Evolutionary conservation across 257 asterid species (phyloP).

Genomic region (Solanum pennellii): DNA sequence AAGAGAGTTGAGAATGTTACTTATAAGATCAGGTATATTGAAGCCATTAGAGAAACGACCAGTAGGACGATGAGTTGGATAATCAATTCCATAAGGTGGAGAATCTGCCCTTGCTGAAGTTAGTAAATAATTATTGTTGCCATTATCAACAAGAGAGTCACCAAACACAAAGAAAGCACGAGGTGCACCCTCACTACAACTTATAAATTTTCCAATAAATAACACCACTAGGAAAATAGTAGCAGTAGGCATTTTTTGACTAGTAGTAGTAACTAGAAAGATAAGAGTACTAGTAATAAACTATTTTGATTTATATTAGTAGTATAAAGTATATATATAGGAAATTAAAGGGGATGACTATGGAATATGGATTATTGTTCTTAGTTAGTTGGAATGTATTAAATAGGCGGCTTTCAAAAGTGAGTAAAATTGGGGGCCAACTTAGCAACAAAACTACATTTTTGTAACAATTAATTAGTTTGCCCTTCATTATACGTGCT

Average conservation of each 20-base stretch:
- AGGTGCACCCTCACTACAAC: conserved; percentile 23
- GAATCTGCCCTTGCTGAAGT: conserved; percentile 70
- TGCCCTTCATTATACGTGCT: not conserved
- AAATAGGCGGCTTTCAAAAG: conserved; percentile 1
- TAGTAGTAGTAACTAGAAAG: not conserved
- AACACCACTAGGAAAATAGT: not conserved
- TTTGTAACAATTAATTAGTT: not conserved
- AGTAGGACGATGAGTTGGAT: conserved; percentile 60
- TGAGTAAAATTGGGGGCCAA: conserved; percentile 15
- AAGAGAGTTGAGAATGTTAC: conserved; percentile 4
- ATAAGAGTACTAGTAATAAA: not conserved
- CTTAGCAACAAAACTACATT: not conserved
- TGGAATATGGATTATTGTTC: not conserved
- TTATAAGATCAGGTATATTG: conserved; percentile 70
- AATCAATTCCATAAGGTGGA: conserved; percentile 75
- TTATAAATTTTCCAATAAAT: not conserved
- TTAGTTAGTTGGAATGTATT: not conserved
- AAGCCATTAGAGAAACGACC: conserved; percentile 73
- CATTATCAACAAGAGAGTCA: conserved; percentile 67
- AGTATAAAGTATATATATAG: not conserved
- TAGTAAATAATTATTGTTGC: conserved; percentile 56
- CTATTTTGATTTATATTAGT: not conserved
- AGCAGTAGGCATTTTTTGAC: not conserved
- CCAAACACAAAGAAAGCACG: conserved; percentile 76
- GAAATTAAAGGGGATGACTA: not conserved